Evolutionary conservation across 371 early-diverging fungal genomes (phyloP), one percentile per base, ranked within the genome.

Genomic region (Catenaria anguillulae): DNA sequence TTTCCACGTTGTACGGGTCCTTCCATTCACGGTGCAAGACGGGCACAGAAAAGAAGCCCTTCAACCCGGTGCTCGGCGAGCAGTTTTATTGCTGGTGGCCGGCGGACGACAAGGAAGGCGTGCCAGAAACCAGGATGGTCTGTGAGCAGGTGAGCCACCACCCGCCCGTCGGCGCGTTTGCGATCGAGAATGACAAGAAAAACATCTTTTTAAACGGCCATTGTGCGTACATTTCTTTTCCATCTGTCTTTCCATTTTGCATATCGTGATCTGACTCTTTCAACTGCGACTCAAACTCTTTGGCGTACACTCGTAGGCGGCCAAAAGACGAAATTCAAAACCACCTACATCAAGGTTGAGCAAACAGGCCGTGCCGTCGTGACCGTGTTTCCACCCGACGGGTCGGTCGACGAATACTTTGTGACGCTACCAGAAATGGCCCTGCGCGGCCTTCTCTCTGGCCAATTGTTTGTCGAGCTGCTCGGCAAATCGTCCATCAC

Each of bases 51-150:
- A 89, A 88, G 78, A 89, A 89, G 66, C 89, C 89, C 4, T 89
- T 82, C 65, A 89, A 89, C 65, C 89, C 89, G n/a, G 85, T 89
- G 46, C 75, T 89, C 2, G 89, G 89, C 60, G 89, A 89, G 64
- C 85, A 85, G 67, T 88, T 85, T 68, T 67, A 78, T 56, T 83
- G 83, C 33, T 64, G 74, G 31, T 87, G 86, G 87, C 73, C 78
- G 60, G 29, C 52, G 13, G 10, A 26, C 15, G 4, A 21, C 45
- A 2, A 12, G 5, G 40, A 40, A 40, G 10, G 10, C 10, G 10
- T 10, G 19, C 19, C 2, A 12, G 83, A 84, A 12, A 68, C 69
- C 65, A n/a, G n/a, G n/a, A 77, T 88, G 63, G 69, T 77, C 10
- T 84, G 84, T 55, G 88, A 86, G 67, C 88, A 87, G 70, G 75